Evolutionary conservation across 2,329 filamentous ascomycete species (phyloP).

Genomic region (Penicillium fuscoglaucum): DNA sequence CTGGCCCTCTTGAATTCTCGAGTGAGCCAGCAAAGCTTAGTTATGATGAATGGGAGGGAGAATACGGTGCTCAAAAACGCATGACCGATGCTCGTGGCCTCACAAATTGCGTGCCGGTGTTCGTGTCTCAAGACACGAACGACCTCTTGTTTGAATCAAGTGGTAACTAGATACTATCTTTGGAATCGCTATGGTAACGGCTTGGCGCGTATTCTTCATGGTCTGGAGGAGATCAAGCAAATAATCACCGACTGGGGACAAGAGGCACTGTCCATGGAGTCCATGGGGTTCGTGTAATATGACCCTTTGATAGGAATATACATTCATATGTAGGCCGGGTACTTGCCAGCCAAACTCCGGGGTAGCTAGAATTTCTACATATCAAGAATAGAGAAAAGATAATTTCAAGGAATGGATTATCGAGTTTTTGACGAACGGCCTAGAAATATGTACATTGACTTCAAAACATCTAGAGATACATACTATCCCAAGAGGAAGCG

Average conservation of each 20-base stretch:
- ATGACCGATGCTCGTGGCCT: not conserved
- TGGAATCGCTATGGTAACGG: not conserved
- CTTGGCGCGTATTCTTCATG: not conserved
- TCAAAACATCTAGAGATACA: constrained; percentile 9
- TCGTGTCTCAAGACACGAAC: not conserved
- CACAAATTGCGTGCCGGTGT: not conserved
- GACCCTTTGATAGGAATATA: not conserved
- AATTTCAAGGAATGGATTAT: not conserved
- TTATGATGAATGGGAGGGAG: not conserved
- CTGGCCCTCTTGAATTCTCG: not conserved
- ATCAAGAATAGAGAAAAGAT: not conserved
- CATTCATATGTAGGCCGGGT: not conserved
- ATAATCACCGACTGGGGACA: not conserved
- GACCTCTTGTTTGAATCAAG: not conserved
- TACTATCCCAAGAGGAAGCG: not conserved
- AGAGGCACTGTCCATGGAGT: not conserved
- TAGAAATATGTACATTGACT: constrained; percentile 19
- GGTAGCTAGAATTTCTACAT: not conserved
- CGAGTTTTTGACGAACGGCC: not conserved
- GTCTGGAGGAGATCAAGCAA: not conserved
- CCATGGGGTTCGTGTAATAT: not conserved
- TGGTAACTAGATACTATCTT: not conserved
- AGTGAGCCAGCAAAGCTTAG: not conserved
- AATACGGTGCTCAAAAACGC: not conserved
- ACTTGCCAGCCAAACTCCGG: not conserved